Base-by-base conservation (phyloP, 225 moss, liverwort and hornwort species). In the Marchantia paleacea region DNA sequence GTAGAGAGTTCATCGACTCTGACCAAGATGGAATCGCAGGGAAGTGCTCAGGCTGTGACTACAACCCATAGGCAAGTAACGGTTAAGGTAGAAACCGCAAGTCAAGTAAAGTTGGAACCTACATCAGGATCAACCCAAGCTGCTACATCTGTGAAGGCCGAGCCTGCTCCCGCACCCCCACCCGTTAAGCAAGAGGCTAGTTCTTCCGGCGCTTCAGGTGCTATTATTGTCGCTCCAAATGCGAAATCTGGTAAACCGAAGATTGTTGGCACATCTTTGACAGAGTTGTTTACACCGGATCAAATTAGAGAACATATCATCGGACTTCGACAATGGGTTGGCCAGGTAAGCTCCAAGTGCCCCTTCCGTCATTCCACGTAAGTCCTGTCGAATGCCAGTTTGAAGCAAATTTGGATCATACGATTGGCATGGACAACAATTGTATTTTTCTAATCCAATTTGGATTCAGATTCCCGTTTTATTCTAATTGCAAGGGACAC, bases 291-390 rank as follows among this genome's bases (percentile, higher is more conserved):
- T 68, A 91, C 97, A 65, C 92, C 97, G 4, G 89, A 99, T 49
- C 93, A 93, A 81, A 99, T 99, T 55, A 92, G 86, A 80, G 97
- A 95, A 69, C 97, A 99, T 67, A 99, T 99, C 54, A 90, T 88
- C 75, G 97, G 97, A 68, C 91, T 99, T 85, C 92, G 97, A 53
- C 97, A 99, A 75, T 99, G 97, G 97, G 95, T 99, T 85, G 97
- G 97, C 77, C 95, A 99, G 93, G 97, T 99, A 81, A 14, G 58
- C 47, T 7, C 9, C 16, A 10, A 12, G 57, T 57, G 57, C 57
- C 57, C 13, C 39, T 39, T 39, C 3, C 39, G 5, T 2, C 39
- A 39, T 39, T 39, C 39, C 39, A 39, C 39, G 39, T 39, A 39
- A 39, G 39, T 39, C 3, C 39, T 39, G 39, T 39, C 39, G 39